Conservation (phyloP, 192 early-diverging fungal species). For the Irineochytrium annulatum region DNA sequence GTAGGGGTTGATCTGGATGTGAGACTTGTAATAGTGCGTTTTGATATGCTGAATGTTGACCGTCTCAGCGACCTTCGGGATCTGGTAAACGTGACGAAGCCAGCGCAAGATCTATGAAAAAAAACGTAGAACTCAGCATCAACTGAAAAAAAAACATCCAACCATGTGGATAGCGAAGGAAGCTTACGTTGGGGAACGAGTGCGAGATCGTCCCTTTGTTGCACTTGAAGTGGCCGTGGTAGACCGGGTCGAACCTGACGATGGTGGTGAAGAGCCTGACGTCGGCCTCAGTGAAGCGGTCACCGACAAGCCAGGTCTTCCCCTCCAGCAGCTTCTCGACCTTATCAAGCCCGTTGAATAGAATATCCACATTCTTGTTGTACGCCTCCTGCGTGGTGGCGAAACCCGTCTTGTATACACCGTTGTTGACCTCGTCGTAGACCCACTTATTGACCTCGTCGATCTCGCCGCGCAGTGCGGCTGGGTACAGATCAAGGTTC, state of each 20-base stretch:
- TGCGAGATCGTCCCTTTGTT: constrained; percentile 80
- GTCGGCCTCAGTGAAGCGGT: constrained; percentile 88
- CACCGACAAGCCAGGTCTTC: constrained; percentile 73
- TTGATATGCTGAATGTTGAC: constrained; percentile 97
- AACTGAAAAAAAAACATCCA: neutral
- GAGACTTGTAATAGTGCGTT: constrained; percentile 85
- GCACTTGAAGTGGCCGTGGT: constrained; percentile 94
- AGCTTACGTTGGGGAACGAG: constrained; percentile 75
- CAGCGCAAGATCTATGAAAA: constrained; percentile 71
- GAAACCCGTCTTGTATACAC: constrained; percentile 92
- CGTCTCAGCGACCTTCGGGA: constrained; percentile 71
- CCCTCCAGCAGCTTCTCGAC: constrained; percentile 71
- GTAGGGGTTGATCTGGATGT: constrained; percentile 89
- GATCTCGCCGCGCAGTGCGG: constrained; percentile 66
- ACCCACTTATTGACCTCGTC: constrained; percentile 88
- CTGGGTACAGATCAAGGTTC: constrained; percentile 60
- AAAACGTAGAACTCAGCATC: neutral
- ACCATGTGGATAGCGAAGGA: too few relatives aligned
- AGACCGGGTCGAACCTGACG: constrained; percentile 89
- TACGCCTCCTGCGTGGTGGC: constrained; percentile 85
- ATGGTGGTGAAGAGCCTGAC: constrained; percentile 93
- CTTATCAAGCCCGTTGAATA: constrained; percentile 77
- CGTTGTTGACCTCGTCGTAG: constrained; percentile 94
- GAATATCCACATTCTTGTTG: constrained; percentile 61
- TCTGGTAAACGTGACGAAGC: constrained; percentile 78